A percentile compares a stretch with the other conserved stretches of the same genome.
Conservation (phyloP, 495 filamentous ascomycete species). For the Trichoderma orchidacearum region DNA sequence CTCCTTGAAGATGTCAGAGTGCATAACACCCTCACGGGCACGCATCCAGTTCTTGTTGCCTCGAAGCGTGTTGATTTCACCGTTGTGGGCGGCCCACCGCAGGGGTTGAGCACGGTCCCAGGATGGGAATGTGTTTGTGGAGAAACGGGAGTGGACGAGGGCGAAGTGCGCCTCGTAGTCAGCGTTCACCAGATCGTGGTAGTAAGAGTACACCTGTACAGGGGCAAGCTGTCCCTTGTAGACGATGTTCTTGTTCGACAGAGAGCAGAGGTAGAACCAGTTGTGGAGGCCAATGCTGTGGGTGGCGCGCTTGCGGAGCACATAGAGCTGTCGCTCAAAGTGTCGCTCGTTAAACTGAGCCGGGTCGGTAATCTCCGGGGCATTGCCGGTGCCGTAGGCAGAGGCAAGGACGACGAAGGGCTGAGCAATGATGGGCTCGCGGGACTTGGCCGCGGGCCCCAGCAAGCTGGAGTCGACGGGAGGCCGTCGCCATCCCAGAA, state of each 20-base stretch:
- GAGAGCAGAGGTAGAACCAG: constrained; percentile 97
- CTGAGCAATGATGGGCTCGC: constrained; percentile 90
- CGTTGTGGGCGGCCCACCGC: constrained; percentile 97
- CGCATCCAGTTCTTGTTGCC: constrained; percentile 99
- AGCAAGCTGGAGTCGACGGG: constrained; percentile 86
- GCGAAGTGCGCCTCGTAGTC: constrained; percentile 98
- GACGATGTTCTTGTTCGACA: constrained; percentile 97
- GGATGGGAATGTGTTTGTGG: constrained; percentile 97
- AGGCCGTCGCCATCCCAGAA: constrained; percentile 94
- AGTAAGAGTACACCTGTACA: constrained; percentile 98
- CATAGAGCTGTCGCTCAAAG: constrained; percentile 89
- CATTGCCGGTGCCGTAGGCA: constrained; percentile 75
- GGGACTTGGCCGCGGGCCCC: constrained; percentile 82
- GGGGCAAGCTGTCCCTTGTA: constrained; percentile 98
- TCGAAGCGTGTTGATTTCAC: constrained; percentile 97
- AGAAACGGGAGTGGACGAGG: constrained; percentile 95
- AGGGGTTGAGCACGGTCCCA: constrained; percentile 98
- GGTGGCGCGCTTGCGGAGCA: constrained; percentile 88
- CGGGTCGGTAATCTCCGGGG: constrained; percentile 65
- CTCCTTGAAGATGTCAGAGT: constrained; percentile 83
- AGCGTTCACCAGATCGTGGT: constrained; percentile 91
- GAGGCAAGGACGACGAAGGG: constrained; percentile 85
- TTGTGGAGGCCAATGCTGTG: constrained; percentile 92
- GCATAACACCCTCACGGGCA: constrained; percentile 89
- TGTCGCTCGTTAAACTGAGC: constrained; percentile 68